Conservation (phyloP, 345 rosid genomes). For the Geranium rotundifolium region DNA sequence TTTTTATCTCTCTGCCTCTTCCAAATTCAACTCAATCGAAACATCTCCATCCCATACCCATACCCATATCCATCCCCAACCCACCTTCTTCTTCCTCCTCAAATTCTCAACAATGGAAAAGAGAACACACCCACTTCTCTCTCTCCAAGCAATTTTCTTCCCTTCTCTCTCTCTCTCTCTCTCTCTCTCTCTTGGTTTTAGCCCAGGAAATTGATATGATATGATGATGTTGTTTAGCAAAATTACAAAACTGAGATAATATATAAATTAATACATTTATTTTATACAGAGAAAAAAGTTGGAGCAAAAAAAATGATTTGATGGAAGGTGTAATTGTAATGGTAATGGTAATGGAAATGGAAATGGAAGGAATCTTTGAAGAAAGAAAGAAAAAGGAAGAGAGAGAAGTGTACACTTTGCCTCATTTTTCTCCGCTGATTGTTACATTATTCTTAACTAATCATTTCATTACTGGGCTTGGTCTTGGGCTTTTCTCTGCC, state of each 20-base stretch:
- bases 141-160: constrained; percentile 3
- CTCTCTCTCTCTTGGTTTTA: constrained; percentile 12
- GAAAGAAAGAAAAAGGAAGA: constrained; percentile 1
- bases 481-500: neutral
- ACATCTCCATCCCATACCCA: neutral
- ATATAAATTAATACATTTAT: neutral
- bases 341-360: constrained; percentile 1
- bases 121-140: constrained; percentile 9
- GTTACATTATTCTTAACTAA: neutral
- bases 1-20: constrained; percentile 6
- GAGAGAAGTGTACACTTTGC: neutral
- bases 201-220: constrained; percentile 14
- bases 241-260: constrained; percentile 10
- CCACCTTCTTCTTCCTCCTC: constrained; percentile 1
- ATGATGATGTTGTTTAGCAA: constrained; percentile 25
- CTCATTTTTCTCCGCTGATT: neutral
- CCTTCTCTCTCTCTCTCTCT: constrained; percentile 8
- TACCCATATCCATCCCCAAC: no score
- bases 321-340: constrained; percentile 4
- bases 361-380: constrained; percentile 33
- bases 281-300: constrained; percentile 3
- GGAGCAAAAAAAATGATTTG: constrained; percentile 3
- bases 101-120: constrained; percentile 12
- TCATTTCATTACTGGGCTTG: neutral
- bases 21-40: neutral